phyloP scores from a whole-genome alignment of 2,329 filamentous ascomycete species.

The Ceratocystis cubensis region DNA sequence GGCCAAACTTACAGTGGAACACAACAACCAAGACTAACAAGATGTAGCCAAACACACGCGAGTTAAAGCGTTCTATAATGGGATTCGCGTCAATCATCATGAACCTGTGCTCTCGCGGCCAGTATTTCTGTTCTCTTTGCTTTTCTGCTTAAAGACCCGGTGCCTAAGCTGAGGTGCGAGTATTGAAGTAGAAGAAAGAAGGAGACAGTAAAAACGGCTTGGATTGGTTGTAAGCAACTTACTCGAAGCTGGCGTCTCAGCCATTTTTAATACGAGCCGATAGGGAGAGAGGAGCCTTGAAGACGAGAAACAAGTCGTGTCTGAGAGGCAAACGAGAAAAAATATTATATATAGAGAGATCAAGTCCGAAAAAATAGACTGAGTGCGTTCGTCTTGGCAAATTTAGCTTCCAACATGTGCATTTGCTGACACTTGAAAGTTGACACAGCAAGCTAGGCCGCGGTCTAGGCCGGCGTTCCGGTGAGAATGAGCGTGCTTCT shows the following conservation, averaged over 20 bases:
- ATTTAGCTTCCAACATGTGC: background rate
- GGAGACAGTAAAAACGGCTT: background rate
- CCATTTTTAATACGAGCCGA: constrained; percentile 17
- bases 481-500: background rate
- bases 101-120: background rate
- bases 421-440: background rate
- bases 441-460: background rate
- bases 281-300: background rate
- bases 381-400: background rate
- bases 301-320: background rate
- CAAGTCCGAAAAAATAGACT: background rate
- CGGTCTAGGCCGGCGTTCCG: background rate
- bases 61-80: constrained; percentile 20
- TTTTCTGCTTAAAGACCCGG: background rate
- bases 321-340: background rate
- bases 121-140: background rate
- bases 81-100: constrained; percentile 15
- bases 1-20: constrained; percentile 17
- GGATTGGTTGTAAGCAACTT: constrained; percentile 7
- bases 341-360: background rate
- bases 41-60: constrained; percentile 20
- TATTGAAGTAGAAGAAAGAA: background rate
- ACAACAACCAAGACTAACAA: constrained; percentile 19
- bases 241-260: constrained; percentile 20
- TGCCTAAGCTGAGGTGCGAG: background rate